Percentiles rank a stretch among this genome's conserved stretches.
Conservation (phyloP, 1,139 yeast species). For the Lipomyces yarrowii region DNA sequence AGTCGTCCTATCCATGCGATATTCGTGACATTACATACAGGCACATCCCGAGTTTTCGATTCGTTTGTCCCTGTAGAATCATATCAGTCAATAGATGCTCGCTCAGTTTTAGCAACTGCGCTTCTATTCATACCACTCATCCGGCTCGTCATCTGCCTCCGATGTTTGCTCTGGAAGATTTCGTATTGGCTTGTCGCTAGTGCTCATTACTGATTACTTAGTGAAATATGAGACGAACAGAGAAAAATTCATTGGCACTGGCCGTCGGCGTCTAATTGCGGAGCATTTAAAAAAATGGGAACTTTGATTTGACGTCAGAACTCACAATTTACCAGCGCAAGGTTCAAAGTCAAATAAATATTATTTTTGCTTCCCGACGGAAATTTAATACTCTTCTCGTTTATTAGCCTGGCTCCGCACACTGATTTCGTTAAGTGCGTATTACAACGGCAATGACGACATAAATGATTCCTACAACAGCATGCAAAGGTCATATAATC, state of each 20-base stretch:
- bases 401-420: background rate
- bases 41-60: slow-evolving; percentile 28
- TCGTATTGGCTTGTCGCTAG: slow-evolving; percentile 5
- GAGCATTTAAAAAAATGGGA: background rate
- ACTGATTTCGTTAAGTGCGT: background rate
- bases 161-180: background rate
- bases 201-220: background rate
- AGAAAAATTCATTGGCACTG: background rate
- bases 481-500: background rate
- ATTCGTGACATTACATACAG: background rate
- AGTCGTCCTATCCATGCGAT: background rate
- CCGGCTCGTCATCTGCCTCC: slow-evolving; percentile 60
- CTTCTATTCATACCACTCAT: slow-evolving; percentile 48
- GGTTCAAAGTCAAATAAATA: background rate
- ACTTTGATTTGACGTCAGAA: background rate
- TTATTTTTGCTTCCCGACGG: background rate
- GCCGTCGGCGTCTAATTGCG: background rate
- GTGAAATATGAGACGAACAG: background rate
- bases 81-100: background rate
- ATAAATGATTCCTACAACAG: background rate
- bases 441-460: background rate
- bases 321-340: background rate
- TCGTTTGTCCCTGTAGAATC: slow-evolving; percentile 24
- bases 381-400: background rate
- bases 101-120: background rate